Evolutionary conservation across 2,329 filamentous ascomycete species (phyloP).

Genomic region (Penicillium palitans): DNA sequence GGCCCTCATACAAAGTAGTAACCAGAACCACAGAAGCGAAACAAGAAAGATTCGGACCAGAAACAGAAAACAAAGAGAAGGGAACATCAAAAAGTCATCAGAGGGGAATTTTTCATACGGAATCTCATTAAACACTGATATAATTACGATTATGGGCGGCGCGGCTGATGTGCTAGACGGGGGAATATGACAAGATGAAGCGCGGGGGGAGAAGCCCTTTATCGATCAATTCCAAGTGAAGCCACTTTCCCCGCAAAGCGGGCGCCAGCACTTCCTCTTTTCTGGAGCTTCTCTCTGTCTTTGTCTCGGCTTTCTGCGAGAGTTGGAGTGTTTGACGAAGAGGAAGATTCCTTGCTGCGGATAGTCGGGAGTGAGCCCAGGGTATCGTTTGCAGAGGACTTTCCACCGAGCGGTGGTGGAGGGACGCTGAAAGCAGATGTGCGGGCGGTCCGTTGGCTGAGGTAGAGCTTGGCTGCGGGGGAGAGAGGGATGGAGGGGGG

Average conservation of each 20-base stretch:
- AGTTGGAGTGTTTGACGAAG: constrained; percentile 32
- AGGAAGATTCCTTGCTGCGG: constrained; percentile 31
- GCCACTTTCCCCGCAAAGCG: constrained; percentile 57
- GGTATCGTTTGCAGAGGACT: constrained; percentile 52
- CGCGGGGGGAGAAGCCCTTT: constrained; percentile 13
- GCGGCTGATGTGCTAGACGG: not conserved
- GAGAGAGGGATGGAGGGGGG: constrained; percentile 83
- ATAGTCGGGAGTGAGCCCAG: constrained; percentile 62
- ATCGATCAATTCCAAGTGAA: constrained; percentile 46
- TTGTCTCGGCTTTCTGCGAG: constrained; percentile 53
- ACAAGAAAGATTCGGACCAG: constrained; percentile 9
- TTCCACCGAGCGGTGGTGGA: constrained; percentile 45
- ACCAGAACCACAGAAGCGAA: not conserved
- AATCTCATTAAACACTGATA: constrained; percentile 25
- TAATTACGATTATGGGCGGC: constrained; percentile 20
- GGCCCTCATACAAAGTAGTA: not conserved
- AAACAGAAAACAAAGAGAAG: not conserved
- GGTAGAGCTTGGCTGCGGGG: constrained; percentile 74
- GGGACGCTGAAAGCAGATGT: constrained; percentile 27
- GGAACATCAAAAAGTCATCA: constrained; percentile 18
- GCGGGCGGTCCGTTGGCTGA: constrained; percentile 68
- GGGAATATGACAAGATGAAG: constrained; percentile 5
- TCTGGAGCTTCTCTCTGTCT: constrained; percentile 72
- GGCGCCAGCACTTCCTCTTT: constrained; percentile 75
- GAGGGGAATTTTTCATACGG: constrained; percentile 20